These are phyloP conservation scores for Pleodorina starrii DNA, from an alignment of 139 green algal genomes.

Conservation along the genomic window DNA sequence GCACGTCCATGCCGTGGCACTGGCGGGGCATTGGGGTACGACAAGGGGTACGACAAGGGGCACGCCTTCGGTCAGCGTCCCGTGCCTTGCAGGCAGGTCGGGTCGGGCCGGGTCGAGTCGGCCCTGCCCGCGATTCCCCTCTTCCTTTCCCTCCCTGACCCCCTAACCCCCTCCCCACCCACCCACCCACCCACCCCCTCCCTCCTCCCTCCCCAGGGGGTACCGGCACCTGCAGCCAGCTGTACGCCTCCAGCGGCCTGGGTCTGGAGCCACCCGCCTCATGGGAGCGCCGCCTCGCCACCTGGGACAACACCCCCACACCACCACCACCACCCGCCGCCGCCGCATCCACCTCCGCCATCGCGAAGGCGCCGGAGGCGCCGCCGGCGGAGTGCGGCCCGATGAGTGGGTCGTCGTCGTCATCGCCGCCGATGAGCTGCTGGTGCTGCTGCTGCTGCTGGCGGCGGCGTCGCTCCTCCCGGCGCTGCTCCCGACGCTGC, in stretches of 20 bases:
- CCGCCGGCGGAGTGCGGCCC: neutral
- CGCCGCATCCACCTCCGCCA: neutral
- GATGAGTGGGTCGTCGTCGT: neutral
- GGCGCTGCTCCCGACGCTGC: constrained; percentile 25
- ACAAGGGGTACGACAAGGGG: too few species aligned
- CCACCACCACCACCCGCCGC: neutral
- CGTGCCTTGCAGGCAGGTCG: too few species aligned
- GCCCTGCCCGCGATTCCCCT: too few species aligned
- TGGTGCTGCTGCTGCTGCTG: neutral
- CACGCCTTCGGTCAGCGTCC: too few species aligned
- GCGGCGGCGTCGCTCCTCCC: neutral
- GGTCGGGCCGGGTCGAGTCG: too few species aligned
- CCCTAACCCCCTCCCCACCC: too few species aligned
- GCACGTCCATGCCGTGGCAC: too few species aligned
- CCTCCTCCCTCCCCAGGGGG: too few species aligned
- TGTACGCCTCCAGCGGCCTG: constrained; percentile 1
- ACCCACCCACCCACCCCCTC: too few species aligned
- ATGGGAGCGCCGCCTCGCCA: constrained; percentile 17
- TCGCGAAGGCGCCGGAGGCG: neutral
- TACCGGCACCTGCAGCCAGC: constrained; percentile 38
- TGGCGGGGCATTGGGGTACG: too few species aligned
- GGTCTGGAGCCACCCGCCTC: neutral
- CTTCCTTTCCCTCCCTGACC: too few species aligned
- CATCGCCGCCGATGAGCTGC: neutral
- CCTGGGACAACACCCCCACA: neutral